Conservation (phyloP, 352 stramenopile genomes). For the Phytophthora cryptogea region DNA sequence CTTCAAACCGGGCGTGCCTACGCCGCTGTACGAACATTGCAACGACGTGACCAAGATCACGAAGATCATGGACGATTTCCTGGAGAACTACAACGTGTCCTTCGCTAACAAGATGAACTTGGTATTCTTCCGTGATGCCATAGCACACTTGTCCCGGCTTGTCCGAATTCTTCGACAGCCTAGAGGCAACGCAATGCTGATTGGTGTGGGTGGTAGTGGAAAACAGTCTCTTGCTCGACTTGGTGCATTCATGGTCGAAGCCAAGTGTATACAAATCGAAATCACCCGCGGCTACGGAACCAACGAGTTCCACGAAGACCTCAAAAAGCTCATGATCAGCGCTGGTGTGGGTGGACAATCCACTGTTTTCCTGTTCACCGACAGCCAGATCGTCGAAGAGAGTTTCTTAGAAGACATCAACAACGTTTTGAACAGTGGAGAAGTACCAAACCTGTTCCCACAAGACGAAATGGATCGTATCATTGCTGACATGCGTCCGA, state of each 20-base stretch:
- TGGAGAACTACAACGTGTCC: conserved; percentile 95
- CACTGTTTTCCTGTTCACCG: conserved; percentile 94
- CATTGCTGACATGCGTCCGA: conserved; percentile 90
- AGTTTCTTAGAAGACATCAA: conserved; percentile 97
- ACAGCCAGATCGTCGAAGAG: conserved; percentile 95
- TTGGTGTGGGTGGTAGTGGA: conserved; percentile 93
- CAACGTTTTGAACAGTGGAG: conserved; percentile 96
- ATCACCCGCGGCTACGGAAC: conserved; percentile 91
- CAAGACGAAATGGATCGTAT: conserved; percentile 95
- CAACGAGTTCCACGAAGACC: conserved; percentile 92
- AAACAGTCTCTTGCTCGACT: conserved; percentile 94
- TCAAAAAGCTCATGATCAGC: conserved; percentile 94
- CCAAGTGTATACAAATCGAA: conserved; percentile 92
- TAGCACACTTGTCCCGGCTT: conserved; percentile 90
- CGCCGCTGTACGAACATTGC: conserved; percentile 86
- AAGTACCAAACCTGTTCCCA: conserved; percentile 95
- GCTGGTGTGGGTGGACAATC: conserved; percentile 84
- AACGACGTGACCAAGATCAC: conserved; percentile 82
- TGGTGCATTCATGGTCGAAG: conserved; percentile 91
- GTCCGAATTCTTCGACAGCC: conserved; percentile 92
- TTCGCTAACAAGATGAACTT: conserved; percentile 96
- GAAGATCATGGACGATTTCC: conserved; percentile 89
- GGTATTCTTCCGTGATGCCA: conserved; percentile 95
- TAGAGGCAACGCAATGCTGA: conserved; percentile 95
- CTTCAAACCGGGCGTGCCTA: conserved; percentile 78